A percentile compares a stretch with the other conserved stretches of the same genome.
These are phyloP conservation scores for Physcomitrellopsis africana DNA, from an alignment of 225 moss, liverwort and hornwort species.

Conservation along the genomic window DNA sequence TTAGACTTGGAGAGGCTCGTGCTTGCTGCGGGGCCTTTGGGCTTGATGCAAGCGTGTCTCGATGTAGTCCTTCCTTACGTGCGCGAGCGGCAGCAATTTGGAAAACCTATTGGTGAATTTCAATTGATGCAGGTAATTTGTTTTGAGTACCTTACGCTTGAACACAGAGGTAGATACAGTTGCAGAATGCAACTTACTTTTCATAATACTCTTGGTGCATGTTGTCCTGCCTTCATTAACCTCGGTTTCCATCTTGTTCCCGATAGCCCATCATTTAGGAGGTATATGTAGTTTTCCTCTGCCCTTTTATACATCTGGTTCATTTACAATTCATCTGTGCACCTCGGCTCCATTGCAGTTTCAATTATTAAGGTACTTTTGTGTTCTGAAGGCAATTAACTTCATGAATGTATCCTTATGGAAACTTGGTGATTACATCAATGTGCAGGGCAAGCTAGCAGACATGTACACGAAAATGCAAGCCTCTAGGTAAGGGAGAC, in stretches of 20 bases:
- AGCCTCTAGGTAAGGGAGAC: conserved; percentile 77
- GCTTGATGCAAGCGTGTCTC: conserved; percentile 97
- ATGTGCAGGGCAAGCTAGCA: conserved; percentile 88
- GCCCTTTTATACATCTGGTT: conserved; percentile 16
- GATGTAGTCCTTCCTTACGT: conserved; percentile 95
- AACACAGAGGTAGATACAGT: background rate
- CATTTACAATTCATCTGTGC: conserved; percentile 12
- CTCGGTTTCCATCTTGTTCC: background rate
- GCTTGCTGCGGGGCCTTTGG: conserved; percentile 90
- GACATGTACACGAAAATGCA: conserved; percentile 97
- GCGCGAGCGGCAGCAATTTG: conserved; percentile 92
- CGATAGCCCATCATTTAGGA: conserved; percentile 13
- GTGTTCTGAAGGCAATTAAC: background rate
- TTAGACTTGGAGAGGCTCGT: conserved; percentile 96
- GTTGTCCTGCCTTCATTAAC: background rate
- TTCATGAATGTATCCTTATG: background rate
- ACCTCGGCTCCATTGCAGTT: conserved; percentile 6
- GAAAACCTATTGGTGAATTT: conserved; percentile 94
- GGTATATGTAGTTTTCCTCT: conserved; percentile 13
- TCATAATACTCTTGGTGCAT: background rate
- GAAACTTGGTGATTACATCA: conserved; percentile 23
- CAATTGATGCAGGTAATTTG: conserved; percentile 89
- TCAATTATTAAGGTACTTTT: background rate
- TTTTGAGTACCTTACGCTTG: conserved; percentile 3
- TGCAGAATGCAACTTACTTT: background rate